Conservation (phyloP, 306 rosid species). For the Lagenaria siceraria region DNA sequence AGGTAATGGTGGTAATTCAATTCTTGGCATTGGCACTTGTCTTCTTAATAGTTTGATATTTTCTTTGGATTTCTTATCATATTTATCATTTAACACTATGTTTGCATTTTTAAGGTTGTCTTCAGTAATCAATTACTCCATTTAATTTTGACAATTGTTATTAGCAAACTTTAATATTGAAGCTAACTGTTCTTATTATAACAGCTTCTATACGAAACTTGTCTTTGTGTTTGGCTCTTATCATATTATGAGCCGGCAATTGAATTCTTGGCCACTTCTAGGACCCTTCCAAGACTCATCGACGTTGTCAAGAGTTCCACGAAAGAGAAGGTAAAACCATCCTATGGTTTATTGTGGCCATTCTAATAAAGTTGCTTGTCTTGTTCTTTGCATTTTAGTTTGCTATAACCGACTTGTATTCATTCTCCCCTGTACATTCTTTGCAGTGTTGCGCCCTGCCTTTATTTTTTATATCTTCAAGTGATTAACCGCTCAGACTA, state of each 20-base stretch:
- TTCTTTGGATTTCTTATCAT: neutral
- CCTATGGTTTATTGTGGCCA: conserved; percentile 4
- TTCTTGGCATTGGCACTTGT: neutral
- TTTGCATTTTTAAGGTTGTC: neutral
- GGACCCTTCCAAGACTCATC: conserved; percentile 77
- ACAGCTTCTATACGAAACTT: conserved; percentile 93
- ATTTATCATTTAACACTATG: neutral
- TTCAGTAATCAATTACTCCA: neutral
- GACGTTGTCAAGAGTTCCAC: conserved; percentile 91
- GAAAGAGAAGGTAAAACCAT: conserved; percentile 76
- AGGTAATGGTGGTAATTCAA: conserved; percentile 36
- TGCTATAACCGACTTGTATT: neutral
- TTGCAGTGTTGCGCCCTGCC: neutral
- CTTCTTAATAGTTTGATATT: neutral
- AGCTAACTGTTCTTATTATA: conserved; percentile 15
- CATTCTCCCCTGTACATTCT: neutral
- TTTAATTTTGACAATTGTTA: neutral
- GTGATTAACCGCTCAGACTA: neutral
- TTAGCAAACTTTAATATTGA: conserved; percentile 3
- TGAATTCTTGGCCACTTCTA: conserved; percentile 84
- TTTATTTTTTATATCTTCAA: neutral
- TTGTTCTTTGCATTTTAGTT: neutral
- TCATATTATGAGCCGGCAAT: conserved; percentile 94
- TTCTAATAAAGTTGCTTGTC: neutral
- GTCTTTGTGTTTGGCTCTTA: conserved; percentile 90